Evolutionary conservation across 352 stramenopile species (phyloP), one percentile per base, ranked within the genome.

Genomic region (Phytophthora podocarpi): DNA sequence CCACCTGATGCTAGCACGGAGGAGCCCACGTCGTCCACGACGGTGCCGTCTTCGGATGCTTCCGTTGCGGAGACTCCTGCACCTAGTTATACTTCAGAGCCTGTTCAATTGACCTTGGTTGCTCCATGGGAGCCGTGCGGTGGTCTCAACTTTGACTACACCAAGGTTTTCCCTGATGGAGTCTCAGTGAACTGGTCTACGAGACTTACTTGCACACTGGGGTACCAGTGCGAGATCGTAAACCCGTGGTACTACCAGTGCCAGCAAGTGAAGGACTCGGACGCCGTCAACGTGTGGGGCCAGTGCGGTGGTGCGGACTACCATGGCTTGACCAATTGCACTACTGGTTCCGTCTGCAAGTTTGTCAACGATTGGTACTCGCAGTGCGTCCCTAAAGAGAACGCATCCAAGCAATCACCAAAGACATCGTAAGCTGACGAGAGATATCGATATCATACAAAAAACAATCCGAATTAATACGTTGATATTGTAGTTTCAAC

Each of bases 341-440:
- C 26, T 11, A 7, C 21, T 0, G 72, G 72, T 8, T 53, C 66
- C 7, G 54, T 55, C 21, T 84, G 74, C 62, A 64, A 59, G 23
- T 64, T 28, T 41, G 26, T 49, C 12, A 76, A 79, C 36, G 45
- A 72, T 6, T 84, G 72, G 75, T 84, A 82, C 60, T 77, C 70
- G 21, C 75, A 84, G 52, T 84, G 75, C 53, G 50, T 82, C 5
- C 75, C 72, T 0, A 40, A 32, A 35, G 24, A 55, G 16, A 49
- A 46, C 24, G 35, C 30, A n/a, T n/a, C n/a, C n/a, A n/a, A n/a
- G n/a, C n/a, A n/a, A n/a, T n/a, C n/a, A n/a, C n/a, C n/a, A n/a
- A n/a, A n/a, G n/a, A n/a, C n/a, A n/a, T n/a, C n/a, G n/a, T n/a
- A n/a, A n/a, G n/a, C n/a, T n/a, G n/a, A n/a, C n/a, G n/a, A n/a